Evolutionary conservation across 1,139 yeast species (phyloP).

Genomic region (Kodamaea sp.): DNA sequence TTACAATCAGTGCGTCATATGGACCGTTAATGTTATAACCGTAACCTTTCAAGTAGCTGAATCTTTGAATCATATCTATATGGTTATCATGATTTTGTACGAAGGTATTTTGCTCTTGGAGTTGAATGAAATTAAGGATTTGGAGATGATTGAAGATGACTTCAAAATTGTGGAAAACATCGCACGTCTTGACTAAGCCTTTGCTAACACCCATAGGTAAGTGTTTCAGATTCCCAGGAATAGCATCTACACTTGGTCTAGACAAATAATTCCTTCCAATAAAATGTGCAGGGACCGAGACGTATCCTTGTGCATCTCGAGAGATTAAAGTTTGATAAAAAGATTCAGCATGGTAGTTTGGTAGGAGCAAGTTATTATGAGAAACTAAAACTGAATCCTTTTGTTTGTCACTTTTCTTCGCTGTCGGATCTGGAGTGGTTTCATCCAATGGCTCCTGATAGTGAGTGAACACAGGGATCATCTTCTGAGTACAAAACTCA

Average conservation of each 20-base stretch:
- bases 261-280: conserved; percentile 36
- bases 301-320: conserved; percentile 35
- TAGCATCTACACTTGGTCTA: conserved; percentile 14
- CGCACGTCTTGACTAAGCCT: conserved; percentile 31
- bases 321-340: conserved; percentile 40
- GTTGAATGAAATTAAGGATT: conserved; percentile 28
- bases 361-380: conserved; percentile 40
- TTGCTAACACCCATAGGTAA: conserved; percentile 28
- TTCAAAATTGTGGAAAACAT: conserved; percentile 25
- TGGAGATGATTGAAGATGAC: conserved; percentile 43
- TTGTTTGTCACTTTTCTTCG: not conserved
- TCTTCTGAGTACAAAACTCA: conserved; percentile 22
- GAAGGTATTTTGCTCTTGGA: conserved; percentile 11
- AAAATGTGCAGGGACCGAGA: conserved; percentile 35
- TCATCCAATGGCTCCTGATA: conserved; percentile 20
- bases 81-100: conserved; percentile 10
- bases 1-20: conserved; percentile 17
- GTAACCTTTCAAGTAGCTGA: conserved; percentile 29
- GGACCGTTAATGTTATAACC: conserved; percentile 44
- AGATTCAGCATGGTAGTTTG: conserved; percentile 34
- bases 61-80: conserved; percentile 14
- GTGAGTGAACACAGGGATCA: conserved; percentile 31
- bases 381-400: conserved; percentile 33
- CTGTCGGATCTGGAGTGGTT: conserved; percentile 3
- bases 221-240: conserved; percentile 11